Conservation (phyloP, 352 stramenopile species). For the Phytophthora cactorum region DNA sequence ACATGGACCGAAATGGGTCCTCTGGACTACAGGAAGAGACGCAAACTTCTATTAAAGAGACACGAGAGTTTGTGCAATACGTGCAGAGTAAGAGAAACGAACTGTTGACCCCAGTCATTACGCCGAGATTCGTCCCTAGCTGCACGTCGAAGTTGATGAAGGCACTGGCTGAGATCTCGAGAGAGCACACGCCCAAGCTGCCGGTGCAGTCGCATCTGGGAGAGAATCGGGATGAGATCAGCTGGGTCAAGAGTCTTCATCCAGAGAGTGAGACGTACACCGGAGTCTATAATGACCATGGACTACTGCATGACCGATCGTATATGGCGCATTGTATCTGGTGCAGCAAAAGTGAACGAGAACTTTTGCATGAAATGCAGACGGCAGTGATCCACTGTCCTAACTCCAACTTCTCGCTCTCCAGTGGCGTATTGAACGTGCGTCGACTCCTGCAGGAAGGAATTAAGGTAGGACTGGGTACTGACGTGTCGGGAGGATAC, state of each 20-base stretch:
- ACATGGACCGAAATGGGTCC: slow-evolving; percentile 95
- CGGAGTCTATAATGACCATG: slow-evolving; percentile 80
- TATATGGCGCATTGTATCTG: slow-evolving; percentile 97
- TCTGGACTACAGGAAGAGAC: slow-evolving; percentile 89
- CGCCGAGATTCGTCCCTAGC: slow-evolving; percentile 93
- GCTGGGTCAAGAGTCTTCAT: slow-evolving; percentile 77
- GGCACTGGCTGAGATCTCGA: slow-evolving; percentile 80
- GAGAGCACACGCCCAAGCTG: slow-evolving; percentile 69
- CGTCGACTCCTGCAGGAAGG: slow-evolving; percentile 73
- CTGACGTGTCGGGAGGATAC: slow-evolving; percentile 95
- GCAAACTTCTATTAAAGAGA: slow-evolving; percentile 81
- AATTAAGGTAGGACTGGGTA: slow-evolving; percentile 93
- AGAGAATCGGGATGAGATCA: slow-evolving; percentile 78
- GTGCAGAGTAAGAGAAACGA: slow-evolving; percentile 72
- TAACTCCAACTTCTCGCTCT: slow-evolving; percentile 95
- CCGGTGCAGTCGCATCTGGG: slow-evolving; percentile 93
- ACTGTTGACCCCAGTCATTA: slow-evolving; percentile 91
- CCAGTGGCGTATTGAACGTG: slow-evolving; percentile 87
- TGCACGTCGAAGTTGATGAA: slow-evolving; percentile 87
- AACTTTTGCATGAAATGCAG: slow-evolving; percentile 63
- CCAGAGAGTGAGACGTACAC: slow-evolving; percentile 83
- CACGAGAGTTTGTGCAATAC: slow-evolving; percentile 87
- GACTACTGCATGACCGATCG: slow-evolving; percentile 87
- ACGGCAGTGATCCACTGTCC: slow-evolving; percentile 94
- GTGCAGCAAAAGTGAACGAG: slow-evolving; percentile 76